Evolutionary conservation across 768 basidiomycete species (phyloP).

Genomic region (Mycena indigotica): DNA sequence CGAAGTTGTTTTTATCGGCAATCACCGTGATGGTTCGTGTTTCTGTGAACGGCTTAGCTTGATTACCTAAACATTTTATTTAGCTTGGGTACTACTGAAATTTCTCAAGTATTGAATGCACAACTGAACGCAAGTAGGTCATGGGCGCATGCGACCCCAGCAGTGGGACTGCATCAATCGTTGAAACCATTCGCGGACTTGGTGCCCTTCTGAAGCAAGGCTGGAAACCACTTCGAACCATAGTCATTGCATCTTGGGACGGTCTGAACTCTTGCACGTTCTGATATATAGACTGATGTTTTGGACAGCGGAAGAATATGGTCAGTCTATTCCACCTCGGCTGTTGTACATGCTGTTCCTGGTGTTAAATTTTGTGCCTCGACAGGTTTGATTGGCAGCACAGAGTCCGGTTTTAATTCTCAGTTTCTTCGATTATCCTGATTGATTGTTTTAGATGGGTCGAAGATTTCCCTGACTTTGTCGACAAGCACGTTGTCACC

Average conservation of each 20-base stretch:
- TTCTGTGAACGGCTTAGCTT: too few relatives aligned
- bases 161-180: constrained; percentile 57
- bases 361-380: constrained; percentile 51
- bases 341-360: background rate
- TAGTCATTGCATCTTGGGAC: constrained; percentile 81
- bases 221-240: constrained; percentile 73
- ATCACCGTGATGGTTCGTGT: constrained; percentile 65
- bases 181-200: constrained; percentile 59
- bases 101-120: too few relatives aligned
- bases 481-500: constrained; percentile 76
- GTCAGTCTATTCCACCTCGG: constrained; percentile 1
- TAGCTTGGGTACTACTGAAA: background rate
- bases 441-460: constrained; percentile 55
- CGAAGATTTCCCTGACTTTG: constrained; percentile 87
- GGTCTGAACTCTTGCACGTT: too few relatives aligned
- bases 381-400: constrained; percentile 85
- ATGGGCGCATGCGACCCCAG: constrained; percentile 60
- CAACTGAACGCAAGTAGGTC: constrained; percentile 33
- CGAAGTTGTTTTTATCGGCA: constrained; percentile 70
- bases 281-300: constrained; percentile 12
- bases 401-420: constrained; percentile 46
- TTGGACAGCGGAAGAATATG: constrained; percentile 14
- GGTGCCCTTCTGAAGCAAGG: constrained; percentile 52
- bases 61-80: too few relatives aligned
- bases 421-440: background rate